These are phyloP conservation scores for Phytophthora meadii DNA, from an alignment of 352 stramenopile genomes.

Conservation along the genomic window DNA sequence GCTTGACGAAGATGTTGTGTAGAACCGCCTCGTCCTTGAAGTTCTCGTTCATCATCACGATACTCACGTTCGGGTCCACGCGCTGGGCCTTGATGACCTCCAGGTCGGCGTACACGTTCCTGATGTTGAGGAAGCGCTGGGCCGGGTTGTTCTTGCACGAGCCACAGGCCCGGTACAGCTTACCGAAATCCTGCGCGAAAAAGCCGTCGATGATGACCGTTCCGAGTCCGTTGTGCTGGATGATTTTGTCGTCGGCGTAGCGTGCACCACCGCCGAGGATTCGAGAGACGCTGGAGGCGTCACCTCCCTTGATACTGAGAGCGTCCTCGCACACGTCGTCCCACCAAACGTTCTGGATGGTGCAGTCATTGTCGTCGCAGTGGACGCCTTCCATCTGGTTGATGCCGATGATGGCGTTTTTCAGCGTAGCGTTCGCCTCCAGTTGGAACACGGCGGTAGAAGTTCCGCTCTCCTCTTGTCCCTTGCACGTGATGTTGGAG, in stretches of 20 bases:
- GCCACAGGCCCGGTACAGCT: conserved; percentile 32
- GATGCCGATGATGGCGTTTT: conserved; percentile 66
- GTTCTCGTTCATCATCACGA: conserved; percentile 62
- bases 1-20: conserved; percentile 46
- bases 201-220: conserved; percentile 38
- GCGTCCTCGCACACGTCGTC: conserved; percentile 45
- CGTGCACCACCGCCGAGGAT: conserved; percentile 52
- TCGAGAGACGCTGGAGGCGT: conserved; percentile 33
- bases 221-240: conserved; percentile 50
- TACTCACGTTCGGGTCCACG: conserved; percentile 45
- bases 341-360: conserved; percentile 35
- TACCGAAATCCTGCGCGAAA: conserved; percentile 26
- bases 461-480: conserved; percentile 36
- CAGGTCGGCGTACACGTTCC: conserved; percentile 44
- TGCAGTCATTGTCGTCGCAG: conserved; percentile 33
- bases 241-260: conserved; percentile 60
- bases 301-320: conserved; percentile 49
- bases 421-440: conserved; percentile 51
- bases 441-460: conserved; percentile 51
- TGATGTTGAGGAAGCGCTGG: conserved; percentile 46
- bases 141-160: conserved; percentile 43
- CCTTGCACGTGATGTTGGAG: conserved; percentile 47
- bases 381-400: conserved; percentile 49
- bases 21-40: conserved; percentile 41
- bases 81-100: conserved; percentile 41